Evolutionary conservation across 2,329 filamentous ascomycete species (phyloP), one percentile per base, ranked within the genome.

Genomic region (Neofusicoccum kwambonambiense): DNA sequence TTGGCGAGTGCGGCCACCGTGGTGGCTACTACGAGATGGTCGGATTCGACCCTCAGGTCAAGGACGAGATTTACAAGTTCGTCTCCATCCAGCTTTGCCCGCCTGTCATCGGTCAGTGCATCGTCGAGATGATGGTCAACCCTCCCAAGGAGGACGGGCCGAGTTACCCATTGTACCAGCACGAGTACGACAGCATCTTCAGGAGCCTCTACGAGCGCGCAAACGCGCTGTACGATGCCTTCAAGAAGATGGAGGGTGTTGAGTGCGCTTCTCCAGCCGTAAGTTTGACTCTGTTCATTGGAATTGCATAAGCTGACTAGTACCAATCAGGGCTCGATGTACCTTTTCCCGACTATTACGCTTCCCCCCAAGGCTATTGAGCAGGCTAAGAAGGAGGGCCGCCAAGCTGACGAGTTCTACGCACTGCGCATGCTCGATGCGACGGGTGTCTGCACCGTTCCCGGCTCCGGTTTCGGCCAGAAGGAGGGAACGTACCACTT

Each of bases 91-190:
- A 91, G 82, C 89, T 99, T 70, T 99, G 95, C 81, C 90, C 95
- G 58, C 94, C 95, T 31, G 95, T 99, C 72, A 87, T 97, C 70
- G 94, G 93, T 67, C 95, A 99, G 84, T 98, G 95, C 81, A 85
- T 98, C 54, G 91, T 99, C 67, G 95, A 98, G 82, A 83, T 97
- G 77, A 97, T 98, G 94, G 93, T 97, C 74, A 97, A 98, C 84
- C 95, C 95, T 62, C 95, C 95, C 44, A 85, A 86, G 74, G 79
- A 88, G 71, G 94, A 95, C 66, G 90, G 96, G 66, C 91, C 92
- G 15, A 96, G 91, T 69, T 90, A 91, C 78, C 87, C 88, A 69
- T 86, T 94, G 62, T 98, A 98, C 83, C 82, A 89, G 74, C 76
- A 89, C 76, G 95, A 99, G 79, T 97, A 95, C 82, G 87, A 89